Conservation (phyloP, 2,329 filamentous ascomycete genomes). For the Penicillium aurantiogriseum region DNA sequence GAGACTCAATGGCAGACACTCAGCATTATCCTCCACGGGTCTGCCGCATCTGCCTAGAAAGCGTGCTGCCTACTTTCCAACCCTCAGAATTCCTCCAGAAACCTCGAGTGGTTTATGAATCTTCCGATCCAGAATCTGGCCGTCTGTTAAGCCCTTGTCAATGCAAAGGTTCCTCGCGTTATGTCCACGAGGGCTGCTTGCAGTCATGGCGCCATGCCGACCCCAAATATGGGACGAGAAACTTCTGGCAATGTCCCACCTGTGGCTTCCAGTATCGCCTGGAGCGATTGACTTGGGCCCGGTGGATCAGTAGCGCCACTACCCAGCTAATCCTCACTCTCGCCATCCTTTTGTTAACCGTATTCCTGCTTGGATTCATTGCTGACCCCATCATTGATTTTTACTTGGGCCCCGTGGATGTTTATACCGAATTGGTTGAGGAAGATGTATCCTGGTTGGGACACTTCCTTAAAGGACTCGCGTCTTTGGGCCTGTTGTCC, state of each 20-base stretch:
- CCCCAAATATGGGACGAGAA: slow-evolving; percentile 61
- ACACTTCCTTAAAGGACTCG: slow-evolving; percentile 85
- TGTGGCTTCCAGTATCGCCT: slow-evolving; percentile 82
- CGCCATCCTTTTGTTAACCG: slow-evolving; percentile 64
- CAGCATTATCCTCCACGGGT: slow-evolving; percentile 67
- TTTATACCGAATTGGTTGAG: slow-evolving; percentile 47
- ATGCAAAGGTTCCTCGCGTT: slow-evolving; percentile 90
- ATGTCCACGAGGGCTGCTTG: slow-evolving; percentile 90
- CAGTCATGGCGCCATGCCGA: slow-evolving; percentile 77
- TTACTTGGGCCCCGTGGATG: slow-evolving; percentile 74
- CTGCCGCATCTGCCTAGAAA: slow-evolving; percentile 88
- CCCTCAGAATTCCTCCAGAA: slow-evolving; percentile 56
- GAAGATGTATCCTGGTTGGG: slow-evolving; percentile 67
- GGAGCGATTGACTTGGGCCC: slow-evolving; percentile 72
- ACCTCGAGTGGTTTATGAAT: slow-evolving; percentile 67
- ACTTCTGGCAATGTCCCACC: slow-evolving; percentile 84
- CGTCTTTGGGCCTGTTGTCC: slow-evolving; percentile 83
- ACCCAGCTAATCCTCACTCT: slow-evolving; percentile 71
- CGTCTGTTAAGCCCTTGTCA: slow-evolving; percentile 84
- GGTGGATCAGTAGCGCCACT: slow-evolving; percentile 64
- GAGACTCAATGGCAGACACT: slow-evolving; percentile 21
- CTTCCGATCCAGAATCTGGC: slow-evolving; percentile 69
- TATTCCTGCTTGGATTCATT: slow-evolving; percentile 85
- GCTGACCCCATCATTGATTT: slow-evolving; percentile 90
- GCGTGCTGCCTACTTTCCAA: slow-evolving; percentile 61